Conservation (phyloP, 2,329 filamentous ascomycete genomes). For the Fusarium sp. region DNA sequence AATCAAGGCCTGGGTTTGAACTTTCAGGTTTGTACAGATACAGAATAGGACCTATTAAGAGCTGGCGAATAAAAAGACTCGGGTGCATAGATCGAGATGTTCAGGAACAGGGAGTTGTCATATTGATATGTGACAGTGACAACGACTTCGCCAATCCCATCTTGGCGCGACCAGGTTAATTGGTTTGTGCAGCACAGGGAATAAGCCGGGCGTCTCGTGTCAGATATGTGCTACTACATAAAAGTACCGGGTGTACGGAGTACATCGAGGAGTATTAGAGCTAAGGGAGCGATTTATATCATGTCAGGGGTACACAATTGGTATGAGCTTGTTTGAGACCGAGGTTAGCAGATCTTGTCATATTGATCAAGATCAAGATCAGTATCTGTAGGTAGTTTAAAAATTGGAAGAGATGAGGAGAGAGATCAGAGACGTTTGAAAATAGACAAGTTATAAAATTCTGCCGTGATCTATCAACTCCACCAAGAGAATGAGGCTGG, state of each 20-base stretch:
- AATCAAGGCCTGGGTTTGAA: slow-evolving; percentile 18
- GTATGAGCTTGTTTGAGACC: background rate
- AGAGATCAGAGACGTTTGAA: background rate
- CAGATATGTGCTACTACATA: background rate
- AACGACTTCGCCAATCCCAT: slow-evolving; percentile 19
- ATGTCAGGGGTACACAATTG: background rate
- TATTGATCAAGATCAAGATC: slow-evolving; percentile 8
- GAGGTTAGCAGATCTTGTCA: slow-evolving; percentile 12
- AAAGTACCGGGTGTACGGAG: background rate
- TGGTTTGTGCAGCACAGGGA: slow-evolving; percentile 9
- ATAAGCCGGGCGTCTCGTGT: slow-evolving; percentile 7
- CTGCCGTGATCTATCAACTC: background rate
- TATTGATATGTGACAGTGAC: slow-evolving; percentile 31
- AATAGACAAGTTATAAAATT: background rate
- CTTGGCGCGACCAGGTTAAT: background rate
- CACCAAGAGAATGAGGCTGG: slow-evolving; percentile 15
- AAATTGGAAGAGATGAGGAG: background rate
- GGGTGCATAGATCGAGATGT: slow-evolving; percentile 26
- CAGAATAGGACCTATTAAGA: slow-evolving; percentile 11
- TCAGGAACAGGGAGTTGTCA: slow-evolving; percentile 19
- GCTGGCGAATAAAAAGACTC: slow-evolving; percentile 28
- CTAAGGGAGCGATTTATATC: background rate
- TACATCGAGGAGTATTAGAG: background rate
- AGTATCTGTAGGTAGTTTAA: no score
- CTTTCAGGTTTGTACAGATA: slow-evolving; percentile 17